Conservation (phyloP, 2,329 filamentous ascomycete genomes). For the Gnomoniopsis sp. region DNA sequence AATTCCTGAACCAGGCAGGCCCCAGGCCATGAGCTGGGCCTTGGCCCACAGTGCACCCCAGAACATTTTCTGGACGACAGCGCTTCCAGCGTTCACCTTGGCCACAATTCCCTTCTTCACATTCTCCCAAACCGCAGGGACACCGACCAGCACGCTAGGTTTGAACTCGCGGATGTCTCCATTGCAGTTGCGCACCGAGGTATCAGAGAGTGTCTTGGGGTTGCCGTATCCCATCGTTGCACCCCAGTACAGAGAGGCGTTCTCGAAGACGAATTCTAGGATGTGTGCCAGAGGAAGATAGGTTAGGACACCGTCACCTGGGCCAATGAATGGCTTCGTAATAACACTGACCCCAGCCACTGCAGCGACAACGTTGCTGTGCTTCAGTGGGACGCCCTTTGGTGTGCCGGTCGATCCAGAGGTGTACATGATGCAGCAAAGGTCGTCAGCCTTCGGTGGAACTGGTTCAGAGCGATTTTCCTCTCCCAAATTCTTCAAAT, state of each 20-base stretch:
- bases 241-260: slow-evolving; percentile 79
- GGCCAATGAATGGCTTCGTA: slow-evolving; percentile 72
- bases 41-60: slow-evolving; percentile 56
- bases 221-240: slow-evolving; percentile 87
- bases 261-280: slow-evolving; percentile 88
- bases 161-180: slow-evolving; percentile 85
- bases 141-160: slow-evolving; percentile 79
- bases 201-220: slow-evolving; percentile 78
- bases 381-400: slow-evolving; percentile 76
- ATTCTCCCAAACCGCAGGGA: slow-evolving; percentile 86
- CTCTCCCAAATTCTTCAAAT: slow-evolving; percentile 49
- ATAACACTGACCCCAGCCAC: slow-evolving; percentile 75
- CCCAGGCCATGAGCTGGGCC: slow-evolving; percentile 45
- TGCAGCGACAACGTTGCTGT: slow-evolving; percentile 71
- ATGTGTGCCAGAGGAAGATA: slow-evolving; percentile 88
- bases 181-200: slow-evolving; percentile 78
- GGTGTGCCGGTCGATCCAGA: slow-evolving; percentile 80
- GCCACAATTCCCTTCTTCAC: slow-evolving; percentile 85
- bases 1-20: slow-evolving; percentile 62
- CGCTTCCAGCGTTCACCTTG: slow-evolving; percentile 69
- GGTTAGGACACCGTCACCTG: slow-evolving; percentile 74
- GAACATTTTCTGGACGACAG: slow-evolving; percentile 72
- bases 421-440: slow-evolving; percentile 72
- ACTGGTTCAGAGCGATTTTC: slow-evolving; percentile 66
- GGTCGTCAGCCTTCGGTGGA: slow-evolving; percentile 67